Percentiles rank a stretch among this genome's conserved stretches.
phyloP scores from a whole-genome alignment of 768 basidiomycete species.

The Coprinopsis marcescibilis region DNA sequence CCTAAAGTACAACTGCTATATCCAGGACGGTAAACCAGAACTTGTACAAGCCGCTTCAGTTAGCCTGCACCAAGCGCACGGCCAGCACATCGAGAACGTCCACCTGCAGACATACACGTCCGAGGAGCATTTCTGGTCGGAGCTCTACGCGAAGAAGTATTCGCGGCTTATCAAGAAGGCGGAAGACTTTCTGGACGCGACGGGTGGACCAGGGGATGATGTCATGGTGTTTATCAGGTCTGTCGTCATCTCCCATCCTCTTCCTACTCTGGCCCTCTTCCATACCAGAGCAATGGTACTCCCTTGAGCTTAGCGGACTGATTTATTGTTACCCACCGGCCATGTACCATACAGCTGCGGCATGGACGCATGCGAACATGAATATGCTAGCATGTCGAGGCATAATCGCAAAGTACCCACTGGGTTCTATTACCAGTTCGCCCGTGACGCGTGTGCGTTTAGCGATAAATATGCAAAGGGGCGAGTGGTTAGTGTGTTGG shows the following conservation, averaged over 20 bases:
- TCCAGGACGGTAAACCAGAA: constrained; percentile 71
- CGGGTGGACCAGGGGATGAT: constrained; percentile 59
- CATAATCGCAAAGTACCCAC: constrained; percentile 87
- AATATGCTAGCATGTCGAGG: constrained; percentile 85
- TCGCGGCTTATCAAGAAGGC: constrained; percentile 60
- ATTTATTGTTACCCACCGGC: neutral
- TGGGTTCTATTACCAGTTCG: constrained; percentile 81
- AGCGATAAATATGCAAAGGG: constrained; percentile 62
- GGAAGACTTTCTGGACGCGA: constrained; percentile 60
- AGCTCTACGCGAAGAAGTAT: constrained; percentile 66
- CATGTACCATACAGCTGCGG: constrained; percentile 60
- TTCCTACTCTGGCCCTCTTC: too few species aligned
- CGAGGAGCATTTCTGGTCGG: constrained; percentile 69
- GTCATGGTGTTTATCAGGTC: constrained; percentile 86
- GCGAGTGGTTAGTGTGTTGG: constrained; percentile 79
- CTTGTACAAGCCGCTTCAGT: constrained; percentile 86
- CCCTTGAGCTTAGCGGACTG: neutral
- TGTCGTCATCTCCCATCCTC: too few species aligned
- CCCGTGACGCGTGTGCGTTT: constrained; percentile 61
- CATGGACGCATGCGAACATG: constrained; percentile 93
- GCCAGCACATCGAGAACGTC: constrained; percentile 83
- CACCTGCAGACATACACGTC: constrained; percentile 72
- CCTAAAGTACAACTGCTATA: neutral
- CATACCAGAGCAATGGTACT: neutral
- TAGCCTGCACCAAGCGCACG: constrained; percentile 71